A percentile compares a stretch with the other conserved stretches of the same genome.
These are phyloP conservation scores for Cavenderia fasciculata DNA, from an alignment of 78 protist genomes.

Conservation along the genomic window DNA sequence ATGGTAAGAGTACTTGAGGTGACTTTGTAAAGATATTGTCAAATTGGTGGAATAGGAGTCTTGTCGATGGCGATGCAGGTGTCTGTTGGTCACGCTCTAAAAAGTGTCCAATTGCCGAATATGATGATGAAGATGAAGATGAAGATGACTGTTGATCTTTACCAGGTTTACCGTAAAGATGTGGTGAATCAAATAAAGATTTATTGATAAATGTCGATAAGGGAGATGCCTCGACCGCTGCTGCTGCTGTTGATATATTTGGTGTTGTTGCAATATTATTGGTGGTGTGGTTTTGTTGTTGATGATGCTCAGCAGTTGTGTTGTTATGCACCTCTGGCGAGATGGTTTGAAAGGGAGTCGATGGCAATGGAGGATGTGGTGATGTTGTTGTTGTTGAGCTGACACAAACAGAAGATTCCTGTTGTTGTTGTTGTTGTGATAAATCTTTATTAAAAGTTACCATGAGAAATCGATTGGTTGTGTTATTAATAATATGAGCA, in stretches of 20 bases:
- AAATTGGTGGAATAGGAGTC: slow-evolving; percentile 21
- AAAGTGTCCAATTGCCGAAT: not conserved
- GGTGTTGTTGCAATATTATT: slow-evolving; percentile 3
- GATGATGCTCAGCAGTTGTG: not conserved
- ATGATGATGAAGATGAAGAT: not conserved
- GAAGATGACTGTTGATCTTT: not conserved
- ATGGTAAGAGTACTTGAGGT: slow-evolving; percentile 30
- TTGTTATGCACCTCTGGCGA: not conserved
- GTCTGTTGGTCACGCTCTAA: not conserved
- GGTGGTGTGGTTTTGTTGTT: not conserved
- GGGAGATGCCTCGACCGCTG: slow-evolving; percentile 56
- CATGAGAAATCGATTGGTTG: too few species aligned
- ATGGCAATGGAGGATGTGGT: not conserved
- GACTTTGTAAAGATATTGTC: slow-evolving; percentile 44
- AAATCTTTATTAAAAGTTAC: too few species aligned
- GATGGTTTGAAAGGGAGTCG: not conserved
- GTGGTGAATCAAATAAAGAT: slow-evolving; percentile 58
- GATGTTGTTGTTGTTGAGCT: not conserved
- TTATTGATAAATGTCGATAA: slow-evolving; percentile 43
- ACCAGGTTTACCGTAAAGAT: not conserved
- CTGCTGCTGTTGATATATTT: not conserved
- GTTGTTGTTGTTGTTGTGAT: not conserved
- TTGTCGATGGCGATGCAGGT: slow-evolving; percentile 5
- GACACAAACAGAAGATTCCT: not conserved
- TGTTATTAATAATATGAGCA: too few species aligned